These are phyloP conservation scores for Podospora conica DNA, from an alignment of 495 filamentous ascomycete genomes.

Conservation along the genomic window DNA sequence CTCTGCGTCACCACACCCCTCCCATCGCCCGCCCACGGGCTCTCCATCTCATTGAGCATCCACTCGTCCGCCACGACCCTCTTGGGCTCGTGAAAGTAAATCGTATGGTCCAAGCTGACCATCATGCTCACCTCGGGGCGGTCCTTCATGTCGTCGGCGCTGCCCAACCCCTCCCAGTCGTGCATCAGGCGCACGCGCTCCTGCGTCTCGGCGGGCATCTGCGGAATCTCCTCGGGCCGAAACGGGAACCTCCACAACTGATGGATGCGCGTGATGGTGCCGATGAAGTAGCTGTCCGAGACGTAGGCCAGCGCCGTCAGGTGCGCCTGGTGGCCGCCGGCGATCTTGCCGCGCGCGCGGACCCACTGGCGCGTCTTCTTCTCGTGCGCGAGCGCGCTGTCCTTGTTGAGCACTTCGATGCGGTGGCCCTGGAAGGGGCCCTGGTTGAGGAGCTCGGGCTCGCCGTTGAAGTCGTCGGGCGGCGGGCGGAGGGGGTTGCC, in stretches of 20 bases:
- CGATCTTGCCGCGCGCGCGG: slow-evolving; percentile 65
- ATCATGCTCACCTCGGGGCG: slow-evolving; percentile 77
- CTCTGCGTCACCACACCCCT: slow-evolving; percentile 80
- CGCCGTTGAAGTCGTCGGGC: slow-evolving; percentile 32
- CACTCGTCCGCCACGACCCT: slow-evolving; percentile 84
- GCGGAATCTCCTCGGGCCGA: slow-evolving; percentile 27
- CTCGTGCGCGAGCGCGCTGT: slow-evolving; percentile 44
- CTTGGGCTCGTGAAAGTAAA: slow-evolving; percentile 86
- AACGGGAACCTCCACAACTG: slow-evolving; percentile 57
- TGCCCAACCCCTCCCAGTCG: slow-evolving; percentile 38
- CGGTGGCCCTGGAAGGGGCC: slow-evolving; percentile 49
- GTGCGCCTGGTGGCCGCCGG: slow-evolving; percentile 73
- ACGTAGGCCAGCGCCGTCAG: slow-evolving; percentile 86
- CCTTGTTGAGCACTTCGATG: slow-evolving; percentile 45
- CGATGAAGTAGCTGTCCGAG: slow-evolving; percentile 86
- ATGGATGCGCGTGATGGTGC: slow-evolving; percentile 74
- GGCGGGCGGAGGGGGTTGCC: slow-evolving; percentile 26
- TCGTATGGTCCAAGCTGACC: slow-evolving; percentile 88
- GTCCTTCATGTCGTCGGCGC: slow-evolving; percentile 32
- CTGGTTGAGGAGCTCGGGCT: slow-evolving; percentile 29
- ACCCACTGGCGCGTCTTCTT: slow-evolving; percentile 75
- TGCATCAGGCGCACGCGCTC: slow-evolving; percentile 30
- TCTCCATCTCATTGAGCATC: slow-evolving; percentile 88
- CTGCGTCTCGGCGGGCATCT: slow-evolving; percentile 25
- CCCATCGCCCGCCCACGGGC: slow-evolving; percentile 89